phyloP scores from a whole-genome alignment of 2,329 filamentous ascomycete genomes.

The Verticillium dahliae region DNA sequence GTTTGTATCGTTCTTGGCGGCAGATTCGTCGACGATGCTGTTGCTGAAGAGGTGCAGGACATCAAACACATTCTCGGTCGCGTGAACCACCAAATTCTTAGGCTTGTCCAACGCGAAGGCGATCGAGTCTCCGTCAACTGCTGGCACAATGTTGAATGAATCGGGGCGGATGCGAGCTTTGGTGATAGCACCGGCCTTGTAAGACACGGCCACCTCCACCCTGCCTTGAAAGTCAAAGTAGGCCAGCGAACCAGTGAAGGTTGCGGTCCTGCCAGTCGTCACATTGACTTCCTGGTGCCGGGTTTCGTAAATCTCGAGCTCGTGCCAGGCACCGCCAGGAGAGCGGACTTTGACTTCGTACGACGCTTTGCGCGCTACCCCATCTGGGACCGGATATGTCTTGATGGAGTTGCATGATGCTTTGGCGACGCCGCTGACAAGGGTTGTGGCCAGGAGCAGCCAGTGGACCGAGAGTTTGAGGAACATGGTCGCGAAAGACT shows the following conservation, averaged over 20 bases:
- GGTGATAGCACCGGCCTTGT: background rate
- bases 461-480: background rate
- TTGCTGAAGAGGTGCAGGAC: conserved; percentile 16
- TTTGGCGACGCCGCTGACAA: background rate
- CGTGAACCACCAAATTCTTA: conserved; percentile 4
- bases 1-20: background rate
- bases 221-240: background rate
- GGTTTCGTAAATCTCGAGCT: background rate
- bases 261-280: background rate
- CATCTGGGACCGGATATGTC: background rate
- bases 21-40: conserved; percentile 7
- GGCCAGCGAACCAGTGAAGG: background rate
- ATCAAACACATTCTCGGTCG: conserved; percentile 16
- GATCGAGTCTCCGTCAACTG: background rate
- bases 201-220: background rate
- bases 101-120: background rate
- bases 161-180: conserved; percentile 1
- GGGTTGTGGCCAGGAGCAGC: background rate
- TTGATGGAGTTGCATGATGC: background rate
- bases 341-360: background rate
- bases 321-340: background rate
- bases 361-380: background rate
- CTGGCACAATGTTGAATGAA: background rate
- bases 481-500: too few species aligned
- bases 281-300: conserved; percentile 3